Base-by-base conservation (phyloP, 352 stramenopile genomes). In the Globisporangium sylvaticum region DNA sequence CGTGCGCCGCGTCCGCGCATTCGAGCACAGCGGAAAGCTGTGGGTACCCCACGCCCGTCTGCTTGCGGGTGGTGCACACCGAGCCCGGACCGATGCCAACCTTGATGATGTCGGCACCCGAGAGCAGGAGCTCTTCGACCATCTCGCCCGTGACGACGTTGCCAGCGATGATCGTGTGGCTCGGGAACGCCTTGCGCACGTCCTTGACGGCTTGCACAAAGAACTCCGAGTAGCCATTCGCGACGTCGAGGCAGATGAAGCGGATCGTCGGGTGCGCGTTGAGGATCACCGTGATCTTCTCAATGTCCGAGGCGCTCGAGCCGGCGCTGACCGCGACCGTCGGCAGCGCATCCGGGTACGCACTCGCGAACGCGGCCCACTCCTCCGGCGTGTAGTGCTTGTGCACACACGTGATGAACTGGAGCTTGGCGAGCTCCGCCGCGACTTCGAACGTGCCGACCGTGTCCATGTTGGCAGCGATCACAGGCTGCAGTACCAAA, bases 91-190 rank as follows among this genome's bases (percentile, higher is more conserved):
- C 92, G 64, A 98, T 98, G 66, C 92, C 92, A 44, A 98, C 87
- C 75, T 98, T 98, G 77, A 98, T 91, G 74, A 98, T 96, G 76
- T 98, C 91, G 58, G 92, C 92, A 14, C 92, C 92, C 12, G 79
- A 94, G 25, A 98, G 78, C 66, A 97, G 74, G 32, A 98, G 75
- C 75, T 97, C 90, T 72, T 97, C 89, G 14, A 95, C 88, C 91
- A 97, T 97, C 66, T 97, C 91, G 24, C 90, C 87, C 4, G 92
- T 98, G 42, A 97, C 91, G 4, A 98, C 92, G 69, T 98, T 98
- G 27, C 92, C 92, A 1, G 92, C 92, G 70, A 98, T 96, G 76
- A 98, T 96, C 22, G 84, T 94, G 78, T 93, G 85, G 31, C 79
- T 69, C 3, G 89, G 87, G 69, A 91, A 89, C 0, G 69, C 52